Percentiles rank a stretch among this genome's conserved stretches.
Conservation (phyloP, 805 yeast genomes). For the Novakomyces olei region DNA sequence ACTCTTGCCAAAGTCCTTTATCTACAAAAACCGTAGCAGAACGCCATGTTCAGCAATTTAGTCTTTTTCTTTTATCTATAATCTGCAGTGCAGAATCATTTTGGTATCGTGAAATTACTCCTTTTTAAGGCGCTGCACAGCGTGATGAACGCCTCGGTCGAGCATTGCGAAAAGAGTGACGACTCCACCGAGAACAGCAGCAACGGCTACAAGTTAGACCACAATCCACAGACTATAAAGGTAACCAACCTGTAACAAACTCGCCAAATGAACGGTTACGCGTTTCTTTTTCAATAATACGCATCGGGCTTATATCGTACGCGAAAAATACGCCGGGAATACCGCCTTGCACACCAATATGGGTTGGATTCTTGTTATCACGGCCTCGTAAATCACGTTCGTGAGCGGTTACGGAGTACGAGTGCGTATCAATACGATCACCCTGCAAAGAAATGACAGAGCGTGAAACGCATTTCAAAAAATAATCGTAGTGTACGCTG, state of each 20-base stretch:
- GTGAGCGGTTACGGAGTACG: constrained; percentile 72
- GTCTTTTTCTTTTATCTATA: too few relatives aligned
- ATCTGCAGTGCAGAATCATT: too few relatives aligned
- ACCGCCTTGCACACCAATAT: constrained; percentile 53
- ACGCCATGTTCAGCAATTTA: too few relatives aligned
- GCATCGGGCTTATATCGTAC: constrained; percentile 83
- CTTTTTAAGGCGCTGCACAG: constrained; percentile 50
- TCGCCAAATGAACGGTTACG: constrained; percentile 60
- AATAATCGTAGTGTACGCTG: constrained; percentile 49
- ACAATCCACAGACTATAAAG: constrained; percentile 63
- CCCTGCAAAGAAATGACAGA: constrained; percentile 45
- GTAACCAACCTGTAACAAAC: constrained; percentile 71
- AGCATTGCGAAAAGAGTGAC: constrained; percentile 75
- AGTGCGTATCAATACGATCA: constrained; percentile 48
- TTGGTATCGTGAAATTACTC: too few relatives aligned
- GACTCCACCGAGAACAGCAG: constrained; percentile 83
- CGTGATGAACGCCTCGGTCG: constrained; percentile 75
- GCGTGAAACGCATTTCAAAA: constrained; percentile 73
- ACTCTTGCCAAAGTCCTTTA: too few relatives aligned
- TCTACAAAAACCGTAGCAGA: too few relatives aligned
- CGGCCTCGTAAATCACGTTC: constrained; percentile 64
- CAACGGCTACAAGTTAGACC: constrained; percentile 61
- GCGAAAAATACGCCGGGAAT: constrained; percentile 71
- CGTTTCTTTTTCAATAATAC: constrained; percentile 63
- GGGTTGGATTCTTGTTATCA: constrained; percentile 78